Evolutionary conservation across 805 yeast genomes (phyloP).

Genomic region (Kodamaea neixiangensis): DNA sequence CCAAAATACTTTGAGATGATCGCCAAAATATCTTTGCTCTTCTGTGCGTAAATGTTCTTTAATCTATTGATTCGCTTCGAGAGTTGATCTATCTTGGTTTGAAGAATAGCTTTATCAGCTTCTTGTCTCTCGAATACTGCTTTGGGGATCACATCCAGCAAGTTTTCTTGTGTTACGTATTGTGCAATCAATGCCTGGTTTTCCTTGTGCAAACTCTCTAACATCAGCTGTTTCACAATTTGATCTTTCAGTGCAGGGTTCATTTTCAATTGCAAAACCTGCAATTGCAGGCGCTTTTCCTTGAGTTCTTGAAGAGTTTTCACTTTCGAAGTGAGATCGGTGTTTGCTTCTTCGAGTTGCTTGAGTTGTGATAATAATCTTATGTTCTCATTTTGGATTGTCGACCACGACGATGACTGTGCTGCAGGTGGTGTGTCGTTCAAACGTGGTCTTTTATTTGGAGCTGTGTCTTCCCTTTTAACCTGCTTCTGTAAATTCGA

Average conservation of each 20-base stretch:
- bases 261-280: conserved; percentile 61
- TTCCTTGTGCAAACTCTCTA: conserved; percentile 56
- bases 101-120: conserved; percentile 51
- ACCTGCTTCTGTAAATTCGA: conserved; percentile 42
- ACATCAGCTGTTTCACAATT: conserved; percentile 51
- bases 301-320: conserved; percentile 24
- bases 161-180: conserved; percentile 7
- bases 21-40: conserved; percentile 70
- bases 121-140: conserved; percentile 64
- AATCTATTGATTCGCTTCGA: conserved; percentile 56
- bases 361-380: conserved; percentile 38
- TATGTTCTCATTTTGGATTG: conserved; percentile 35
- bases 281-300: conserved; percentile 26
- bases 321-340: conserved; percentile 37
- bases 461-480: not conserved
- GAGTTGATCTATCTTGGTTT: conserved; percentile 48
- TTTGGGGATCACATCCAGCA: conserved; percentile 49
- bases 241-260: conserved; percentile 70
- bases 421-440: not conserved
- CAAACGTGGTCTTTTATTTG: conserved; percentile 1
- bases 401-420: not conserved
- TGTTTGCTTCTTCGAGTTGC: conserved; percentile 36
- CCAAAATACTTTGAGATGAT: conserved; percentile 71
- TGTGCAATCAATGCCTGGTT: conserved; percentile 51
- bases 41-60: conserved; percentile 58